Conservation (phyloP, 2,329 filamentous ascomycete species). For the Fusarium newnesense region DNA sequence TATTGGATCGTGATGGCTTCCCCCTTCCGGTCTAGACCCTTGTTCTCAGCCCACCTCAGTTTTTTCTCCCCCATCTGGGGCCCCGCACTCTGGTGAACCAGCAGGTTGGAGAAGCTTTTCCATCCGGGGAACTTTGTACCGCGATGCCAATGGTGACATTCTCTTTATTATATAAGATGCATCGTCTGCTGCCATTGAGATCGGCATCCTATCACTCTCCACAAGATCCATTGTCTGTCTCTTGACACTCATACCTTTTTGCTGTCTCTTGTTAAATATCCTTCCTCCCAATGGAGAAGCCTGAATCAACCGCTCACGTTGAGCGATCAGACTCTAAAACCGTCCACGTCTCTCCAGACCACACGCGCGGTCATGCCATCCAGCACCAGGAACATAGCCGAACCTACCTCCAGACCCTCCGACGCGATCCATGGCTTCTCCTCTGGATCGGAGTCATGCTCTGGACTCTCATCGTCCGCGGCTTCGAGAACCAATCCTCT, state of each 20-base stretch:
- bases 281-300: conserved; percentile 8
- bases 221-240: not conserved
- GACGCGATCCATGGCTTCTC: conserved; percentile 43
- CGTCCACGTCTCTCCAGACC: not conserved
- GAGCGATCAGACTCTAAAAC: conserved; percentile 5
- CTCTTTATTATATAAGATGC: not conserved
- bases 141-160: not conserved
- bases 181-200: not conserved
- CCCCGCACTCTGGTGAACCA: conserved; percentile 12
- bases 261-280: too few relatives aligned
- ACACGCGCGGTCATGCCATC: conserved; percentile 41
- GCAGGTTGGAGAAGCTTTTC: conserved; percentile 3
- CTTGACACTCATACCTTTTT: not conserved
- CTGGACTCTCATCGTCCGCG: conserved; percentile 45
- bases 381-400: conserved; percentile 45
- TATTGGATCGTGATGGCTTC: not conserved
- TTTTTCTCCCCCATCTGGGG: not conserved
- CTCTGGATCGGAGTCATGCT: conserved; percentile 47
- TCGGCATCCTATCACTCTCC: not conserved
- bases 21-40: not conserved
- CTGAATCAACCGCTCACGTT: conserved; percentile 12
- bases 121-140: not conserved
- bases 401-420: conserved; percentile 40
- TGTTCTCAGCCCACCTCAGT: not conserved
- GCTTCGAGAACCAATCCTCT: conserved; percentile 43